Evolutionary conservation across 306 rosid genomes (phyloP).

Genomic region (Citrullus mucosospermus): DNA sequence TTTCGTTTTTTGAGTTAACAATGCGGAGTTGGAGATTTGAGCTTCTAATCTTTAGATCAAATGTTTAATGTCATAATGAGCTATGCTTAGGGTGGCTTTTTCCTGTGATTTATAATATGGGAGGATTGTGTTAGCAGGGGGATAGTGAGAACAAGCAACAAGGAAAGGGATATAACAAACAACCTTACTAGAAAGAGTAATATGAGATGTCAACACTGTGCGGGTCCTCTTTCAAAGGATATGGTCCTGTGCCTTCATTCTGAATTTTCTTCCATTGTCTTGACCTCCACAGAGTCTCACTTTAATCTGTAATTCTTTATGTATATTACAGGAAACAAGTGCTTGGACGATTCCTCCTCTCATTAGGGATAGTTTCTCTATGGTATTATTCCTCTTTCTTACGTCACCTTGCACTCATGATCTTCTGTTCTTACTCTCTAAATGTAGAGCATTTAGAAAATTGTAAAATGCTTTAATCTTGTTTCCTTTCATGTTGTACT

Average conservation of each 20-base stretch:
- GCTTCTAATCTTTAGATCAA: not conserved
- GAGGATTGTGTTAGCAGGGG: not conserved
- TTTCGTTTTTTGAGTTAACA: not conserved
- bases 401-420: not conserved
- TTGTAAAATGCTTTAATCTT: not conserved
- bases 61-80: not conserved
- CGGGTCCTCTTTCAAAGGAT: slow-evolving; percentile 66
- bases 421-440: not conserved
- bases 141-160: not conserved
- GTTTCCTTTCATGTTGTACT: not conserved
- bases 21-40: not conserved
- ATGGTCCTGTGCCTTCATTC: slow-evolving; percentile 26
- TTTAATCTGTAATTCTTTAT: not conserved
- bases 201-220: slow-evolving; percentile 70
- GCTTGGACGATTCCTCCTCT: slow-evolving; percentile 59
- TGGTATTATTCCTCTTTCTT: slow-evolving; percentile 27
- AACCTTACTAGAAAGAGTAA: not conserved
- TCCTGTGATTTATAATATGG: not conserved
- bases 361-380: slow-evolving; percentile 77
- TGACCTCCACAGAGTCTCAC: not conserved
- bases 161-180: not conserved
- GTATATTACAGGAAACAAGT: slow-evolving; percentile 51
- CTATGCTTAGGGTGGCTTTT: not conserved
- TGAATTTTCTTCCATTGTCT: not conserved
- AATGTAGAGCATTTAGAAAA: not conserved